Base-by-base conservation (phyloP, 495 filamentous ascomycete genomes). In the Aspergillus baeticus region DNA sequence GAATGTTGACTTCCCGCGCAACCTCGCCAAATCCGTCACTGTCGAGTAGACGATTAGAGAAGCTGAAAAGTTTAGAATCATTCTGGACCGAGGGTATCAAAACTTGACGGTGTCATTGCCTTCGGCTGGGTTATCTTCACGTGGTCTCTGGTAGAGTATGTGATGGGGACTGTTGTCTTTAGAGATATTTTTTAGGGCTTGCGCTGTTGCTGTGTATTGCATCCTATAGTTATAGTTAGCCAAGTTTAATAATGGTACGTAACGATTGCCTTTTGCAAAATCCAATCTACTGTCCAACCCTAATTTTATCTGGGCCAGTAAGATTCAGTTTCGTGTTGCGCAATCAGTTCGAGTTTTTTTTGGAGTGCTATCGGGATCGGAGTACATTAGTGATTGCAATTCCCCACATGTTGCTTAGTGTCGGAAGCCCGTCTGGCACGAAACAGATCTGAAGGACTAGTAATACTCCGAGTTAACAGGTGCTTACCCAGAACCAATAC, bases 21-120 rank as follows among this genome's bases (percentile, higher is more conserved):
- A 98, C 77, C 76, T 98, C 69, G 94, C 94, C 67, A 98, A 98
- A 85, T 96, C 92, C 55, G 94, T 98, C 50, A 98, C 94, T 39
- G 94, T 98, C 51, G 94, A 98, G 82, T 98, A 90, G 78, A 77
- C 11, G n/a, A 18, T 41, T 18, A 38, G 11, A 14, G 3, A 8
- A 48, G 29, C 23, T 18, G n/a, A 22, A 29, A 43, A 39, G 22
- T 37, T 13, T 29, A 45, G 43, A 48, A 15, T 45, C 29, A 36
- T 22, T 13, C 31, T 39, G 21, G 20, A 23, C 46, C 37, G 42
- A 55, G 52, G 33, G 41, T 42, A 21, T 34, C 15, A 10, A n/a
- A 10, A 35, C 23, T 34, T 20, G 38, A 26, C 37, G 37, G 51
- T 44, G 54, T 49, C 42, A 39, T 39, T 51, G 48, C 36, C 15